phyloP scores from a whole-genome alignment of 129 eudicot species.

The Helianthus tuberosus region DNA sequence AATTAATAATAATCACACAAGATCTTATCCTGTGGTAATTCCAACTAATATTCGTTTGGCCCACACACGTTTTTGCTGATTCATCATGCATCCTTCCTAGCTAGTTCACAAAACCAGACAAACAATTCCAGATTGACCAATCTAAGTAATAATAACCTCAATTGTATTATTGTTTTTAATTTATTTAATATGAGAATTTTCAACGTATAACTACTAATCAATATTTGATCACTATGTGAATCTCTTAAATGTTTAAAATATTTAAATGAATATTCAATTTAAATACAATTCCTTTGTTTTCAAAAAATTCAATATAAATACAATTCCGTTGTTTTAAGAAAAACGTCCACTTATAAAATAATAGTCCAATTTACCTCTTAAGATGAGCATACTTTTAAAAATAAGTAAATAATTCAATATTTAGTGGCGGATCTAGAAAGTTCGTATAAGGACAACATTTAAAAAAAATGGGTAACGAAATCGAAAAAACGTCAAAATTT shows the following conservation, averaged over 20 bases:
- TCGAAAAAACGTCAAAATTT: no score
- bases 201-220: neutral
- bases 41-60: constrained; percentile 19
- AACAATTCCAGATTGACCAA: constrained; percentile 18
- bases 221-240: neutral
- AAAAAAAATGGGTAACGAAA: no score
- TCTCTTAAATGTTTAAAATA: neutral
- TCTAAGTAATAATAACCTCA: neutral
- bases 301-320: neutral
- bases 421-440: no score
- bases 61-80: constrained; percentile 34
- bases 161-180: constrained; percentile 8
- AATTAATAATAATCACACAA: neutral
- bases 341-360: neutral
- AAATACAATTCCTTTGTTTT: neutral
- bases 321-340: neutral
- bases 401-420: neutral
- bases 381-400: neutral
- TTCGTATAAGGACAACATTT: no score
- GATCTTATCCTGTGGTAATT: constrained; percentile 2
- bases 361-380: neutral
- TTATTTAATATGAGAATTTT: neutral
- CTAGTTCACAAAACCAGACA: neutral
- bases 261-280: neutral
- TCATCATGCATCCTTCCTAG: constrained; percentile 35